Evolutionary conservation across 192 early-diverging fungal genomes (phyloP).

Genomic region (Rhizophagus clarus): DNA sequence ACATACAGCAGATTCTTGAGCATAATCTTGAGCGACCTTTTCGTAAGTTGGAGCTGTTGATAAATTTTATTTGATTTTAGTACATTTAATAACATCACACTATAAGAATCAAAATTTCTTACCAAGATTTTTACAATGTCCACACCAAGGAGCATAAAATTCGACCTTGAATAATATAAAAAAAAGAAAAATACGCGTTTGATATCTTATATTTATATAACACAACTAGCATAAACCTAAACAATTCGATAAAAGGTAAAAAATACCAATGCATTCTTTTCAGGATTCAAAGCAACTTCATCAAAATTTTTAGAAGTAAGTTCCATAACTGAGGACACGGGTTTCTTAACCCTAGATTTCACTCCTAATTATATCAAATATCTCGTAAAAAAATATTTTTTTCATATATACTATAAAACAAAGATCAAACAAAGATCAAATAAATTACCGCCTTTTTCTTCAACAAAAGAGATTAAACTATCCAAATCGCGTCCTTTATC

Average conservation of each 20-base stretch:
- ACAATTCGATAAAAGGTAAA: not conserved
- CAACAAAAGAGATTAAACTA: conserved; percentile 71
- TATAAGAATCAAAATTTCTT: conserved; percentile 16
- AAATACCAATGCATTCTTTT: conserved; percentile 73
- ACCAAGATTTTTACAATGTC: conserved; percentile 73
- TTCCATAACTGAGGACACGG: conserved; percentile 63
- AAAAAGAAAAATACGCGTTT: not conserved
- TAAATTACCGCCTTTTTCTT: conserved; percentile 73
- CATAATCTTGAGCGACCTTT: conserved; percentile 81
- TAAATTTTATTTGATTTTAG: conserved; percentile 10
- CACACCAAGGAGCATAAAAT: conserved; percentile 94
- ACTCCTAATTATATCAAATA: conserved; percentile 43
- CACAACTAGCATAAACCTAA: not conserved
- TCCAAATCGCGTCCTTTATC: conserved; percentile 82
- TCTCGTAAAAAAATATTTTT: too few species aligned
- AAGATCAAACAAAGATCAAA: not conserved
- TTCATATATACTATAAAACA: too few species aligned
- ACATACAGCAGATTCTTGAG: conserved; percentile 72
- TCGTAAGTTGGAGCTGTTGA: conserved; percentile 82
- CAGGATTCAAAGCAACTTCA: conserved; percentile 66
- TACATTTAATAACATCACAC: not conserved
- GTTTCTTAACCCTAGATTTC: conserved; percentile 71
- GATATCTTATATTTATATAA: not conserved
- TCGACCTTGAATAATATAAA: conserved; percentile 51
- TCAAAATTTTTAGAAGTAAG: conserved; percentile 81